phyloP scores from a whole-genome alignment of 768 basidiomycete genomes.

The Hericium erinaceus region DNA sequence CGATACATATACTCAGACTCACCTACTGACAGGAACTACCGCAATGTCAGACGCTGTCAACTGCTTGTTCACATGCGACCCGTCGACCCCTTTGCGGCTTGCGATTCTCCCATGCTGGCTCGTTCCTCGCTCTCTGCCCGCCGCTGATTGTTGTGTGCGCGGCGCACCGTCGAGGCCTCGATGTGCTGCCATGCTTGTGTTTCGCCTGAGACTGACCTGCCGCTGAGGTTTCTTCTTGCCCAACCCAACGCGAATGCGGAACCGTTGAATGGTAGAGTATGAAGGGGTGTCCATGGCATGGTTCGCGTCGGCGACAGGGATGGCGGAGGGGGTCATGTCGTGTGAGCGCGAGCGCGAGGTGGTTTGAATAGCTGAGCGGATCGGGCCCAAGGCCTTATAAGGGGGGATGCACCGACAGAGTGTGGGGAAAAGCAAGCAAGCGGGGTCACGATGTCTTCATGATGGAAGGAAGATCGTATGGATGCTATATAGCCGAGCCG shows the following conservation, averaged over 20 bases:
- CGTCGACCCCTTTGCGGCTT: not conserved
- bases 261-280: not conserved
- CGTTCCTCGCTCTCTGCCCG: not conserved
- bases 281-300: not conserved
- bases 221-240: not conserved
- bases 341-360: not conserved
- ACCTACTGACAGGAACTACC: not conserved
- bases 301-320: not conserved
- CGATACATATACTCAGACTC: not conserved
- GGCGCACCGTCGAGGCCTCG: not conserved
- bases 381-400: not conserved
- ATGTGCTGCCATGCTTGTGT: not conserved
- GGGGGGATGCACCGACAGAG: not conserved
- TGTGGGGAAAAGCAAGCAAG: not conserved
- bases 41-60: not conserved
- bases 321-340: not conserved
- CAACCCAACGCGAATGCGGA: not conserved
- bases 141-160: not conserved
- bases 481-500: too few species aligned
- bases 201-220: not conserved
- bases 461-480: too few species aligned
- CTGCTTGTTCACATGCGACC: not conserved
- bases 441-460: too few species aligned
- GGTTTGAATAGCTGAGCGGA: not conserved
- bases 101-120: too few species aligned